Base-by-base conservation (phyloP, 1,139 yeast species). In the Meyerozyma elateridarum region DNA sequence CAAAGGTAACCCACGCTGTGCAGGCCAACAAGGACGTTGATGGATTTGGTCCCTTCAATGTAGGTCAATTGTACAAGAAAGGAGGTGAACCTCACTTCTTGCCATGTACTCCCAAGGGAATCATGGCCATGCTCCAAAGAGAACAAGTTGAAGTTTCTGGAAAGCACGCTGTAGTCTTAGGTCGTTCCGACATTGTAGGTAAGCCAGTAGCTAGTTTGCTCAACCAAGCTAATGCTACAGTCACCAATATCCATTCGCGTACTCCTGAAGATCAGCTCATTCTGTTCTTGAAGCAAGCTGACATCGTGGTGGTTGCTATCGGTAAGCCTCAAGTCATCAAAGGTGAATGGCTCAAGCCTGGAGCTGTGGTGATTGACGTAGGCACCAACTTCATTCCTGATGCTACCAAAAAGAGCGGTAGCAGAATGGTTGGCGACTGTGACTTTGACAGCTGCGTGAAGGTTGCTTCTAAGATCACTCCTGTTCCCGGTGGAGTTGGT, bases 51-150 rank as follows among this genome's bases (percentile, higher is more conserved):
- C 83, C 94, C 29, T 73, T 60, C 56, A 93, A 91, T 59, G 83
- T 85, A 33, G 97, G 97, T 35, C 97, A 91, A 61, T 73, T 91
- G 46, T 79, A 89, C 50, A 89, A 89, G 63, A 82, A 82, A 47
- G 85, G 85, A 36, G 98, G 98, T 33, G 58, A 72, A 22, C 98
- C 98, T 15, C 57, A 63, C 39, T 91, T 85, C 59, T 69, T 85
- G 47, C 98, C 99, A 21, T 91, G 98, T 62, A 91, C 99, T 27
- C 98, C 99, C 35, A 79, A 85, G 64, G 99, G 98, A 28, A 80
- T 89, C 52, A 78, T 91, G 67, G 82, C 78, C 47, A 70, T 91
- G 46, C 71, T 91, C 48, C 64, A 76, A 39, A 69, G 74, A 44
- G 65, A 85, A 31, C 70, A 76, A 19, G 82, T 88, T 15, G 56